A percentile compares a stretch with the other conserved stretches of the same genome.
phyloP scores from a whole-genome alignment of 352 stramenopile species.

The Globisporangium megalacanthum region DNA sequence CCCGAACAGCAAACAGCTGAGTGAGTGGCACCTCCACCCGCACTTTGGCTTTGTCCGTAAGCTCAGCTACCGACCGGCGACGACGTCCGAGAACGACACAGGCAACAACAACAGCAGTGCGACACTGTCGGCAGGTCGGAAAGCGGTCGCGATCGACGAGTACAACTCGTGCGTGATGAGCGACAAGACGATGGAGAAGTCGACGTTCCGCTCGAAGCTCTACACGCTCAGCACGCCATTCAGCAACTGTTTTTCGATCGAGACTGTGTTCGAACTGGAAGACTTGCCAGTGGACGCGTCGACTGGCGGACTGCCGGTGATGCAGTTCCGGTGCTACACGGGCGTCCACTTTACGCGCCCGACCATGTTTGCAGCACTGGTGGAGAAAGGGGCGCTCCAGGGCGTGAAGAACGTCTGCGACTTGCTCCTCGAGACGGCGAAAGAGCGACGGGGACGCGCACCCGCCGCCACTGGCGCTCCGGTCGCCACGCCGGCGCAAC shows the following conservation, averaged over 20 bases:
- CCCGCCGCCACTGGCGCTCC: not conserved
- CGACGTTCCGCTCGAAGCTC: slow-evolving; percentile 46
- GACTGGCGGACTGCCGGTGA: slow-evolving; percentile 8
- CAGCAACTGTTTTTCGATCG: slow-evolving; percentile 63
- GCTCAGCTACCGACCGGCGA: slow-evolving; percentile 35
- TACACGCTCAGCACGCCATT: slow-evolving; percentile 59
- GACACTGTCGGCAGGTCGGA: slow-evolving; percentile 9
- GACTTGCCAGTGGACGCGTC: slow-evolving; percentile 18
- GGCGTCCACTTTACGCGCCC: slow-evolving; percentile 27
- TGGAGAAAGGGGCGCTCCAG: slow-evolving; percentile 23
- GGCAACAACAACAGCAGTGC: slow-evolving; percentile 2
- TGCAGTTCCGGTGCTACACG: slow-evolving; percentile 20
- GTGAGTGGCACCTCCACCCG: slow-evolving; percentile 49
- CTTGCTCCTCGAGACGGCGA: slow-evolving; percentile 15
- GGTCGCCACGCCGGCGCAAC: not conserved
- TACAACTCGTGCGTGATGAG: slow-evolving; percentile 46
- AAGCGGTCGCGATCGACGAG: slow-evolving; percentile 49
- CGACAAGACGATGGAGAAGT: slow-evolving; percentile 29
- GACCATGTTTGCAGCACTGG: slow-evolving; percentile 20
- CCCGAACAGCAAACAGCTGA: slow-evolving; percentile 11
- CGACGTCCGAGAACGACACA: not conserved
- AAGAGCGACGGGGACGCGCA: slow-evolving; percentile 12
- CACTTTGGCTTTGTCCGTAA: slow-evolving; percentile 50
- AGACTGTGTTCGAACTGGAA: slow-evolving; percentile 46
- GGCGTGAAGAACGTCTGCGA: slow-evolving; percentile 24